Evolutionary conservation across 495 filamentous ascomycete species (phyloP), one percentile per base, ranked within the genome.

Genomic region (Antarctomyces pellizariae): DNA sequence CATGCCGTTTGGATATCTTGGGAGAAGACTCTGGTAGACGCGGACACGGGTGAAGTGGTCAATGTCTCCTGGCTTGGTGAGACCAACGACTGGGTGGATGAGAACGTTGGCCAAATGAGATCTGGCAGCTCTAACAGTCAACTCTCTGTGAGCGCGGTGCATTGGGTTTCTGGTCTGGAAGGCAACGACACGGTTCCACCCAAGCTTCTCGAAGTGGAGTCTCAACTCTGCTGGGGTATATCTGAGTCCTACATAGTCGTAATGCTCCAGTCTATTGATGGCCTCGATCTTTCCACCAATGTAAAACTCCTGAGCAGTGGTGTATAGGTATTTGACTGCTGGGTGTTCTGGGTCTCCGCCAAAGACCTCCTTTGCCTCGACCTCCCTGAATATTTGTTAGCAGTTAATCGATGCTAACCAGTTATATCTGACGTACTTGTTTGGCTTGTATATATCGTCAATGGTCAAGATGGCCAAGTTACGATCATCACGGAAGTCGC

Each of bases 101-200:
- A 97, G 76, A 33, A 97, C 86, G 48, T 95, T 97, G 32, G 86
- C 86, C 47, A 93, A 80, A 42, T 84, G 76, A 20, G 74, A 71
- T 29, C 86, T 82, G 32, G 86, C 89, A 38, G 89, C 86, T 35
- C 89, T 78, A 45, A 97, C 86, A 22, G 86, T 97, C 48, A 97
- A 54, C 52, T 97, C 86, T 55, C 86, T 62, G 53, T 97, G 86
- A 47, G 86, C 86, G 44, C 86, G 73, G 59, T 97, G 86, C 86
- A 97, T 97, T 31, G 86, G 86, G 57, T 97, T 97, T 44, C 82
- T 58, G 18, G 86, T 97, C 64, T 97, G 86, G 70, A 97, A 97
- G 45, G 86, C 86, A 36, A 97, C 86, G 43, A 97, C 84, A 43
- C 68, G 67, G 43, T 70, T 68, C 86, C 86, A 97, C 47, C 86